phyloP scores from a whole-genome alignment of 1,139 yeast genomes.

The Geotrichum cucujoidarum region DNA sequence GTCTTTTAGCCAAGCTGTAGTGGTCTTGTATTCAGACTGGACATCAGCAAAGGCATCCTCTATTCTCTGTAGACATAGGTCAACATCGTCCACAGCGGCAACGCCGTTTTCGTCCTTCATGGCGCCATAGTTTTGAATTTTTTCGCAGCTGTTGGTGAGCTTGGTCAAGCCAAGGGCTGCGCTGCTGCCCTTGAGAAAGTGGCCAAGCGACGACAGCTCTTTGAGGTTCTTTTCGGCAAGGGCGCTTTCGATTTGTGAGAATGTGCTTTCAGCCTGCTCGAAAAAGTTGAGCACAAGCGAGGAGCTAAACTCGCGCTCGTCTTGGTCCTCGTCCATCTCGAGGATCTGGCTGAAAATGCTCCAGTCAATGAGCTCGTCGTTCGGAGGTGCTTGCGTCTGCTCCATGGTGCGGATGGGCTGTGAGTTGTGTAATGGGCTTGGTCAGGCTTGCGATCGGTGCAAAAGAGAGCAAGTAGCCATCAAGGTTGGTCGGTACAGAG shows the following conservation, averaged over 20 bases:
- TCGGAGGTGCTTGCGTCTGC: background rate
- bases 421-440: no score
- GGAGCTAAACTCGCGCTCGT: slow-evolving; percentile 71
- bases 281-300: slow-evolving; percentile 75
- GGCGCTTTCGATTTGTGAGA: slow-evolving; percentile 61
- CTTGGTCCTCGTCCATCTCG: slow-evolving; percentile 92
- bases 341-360: slow-evolving; percentile 79
- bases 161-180: slow-evolving; percentile 85
- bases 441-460: no score
- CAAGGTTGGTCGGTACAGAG: no score
- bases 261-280: slow-evolving; percentile 82
- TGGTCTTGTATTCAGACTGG: slow-evolving; percentile 36
- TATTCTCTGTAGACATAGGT: slow-evolving; percentile 31
- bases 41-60: slow-evolving; percentile 23
- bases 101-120: slow-evolving; percentile 41
- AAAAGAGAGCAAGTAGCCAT: no score
- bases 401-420: no score
- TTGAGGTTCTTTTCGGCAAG: slow-evolving; percentile 48
- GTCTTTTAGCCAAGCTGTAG: slow-evolving; percentile 28
- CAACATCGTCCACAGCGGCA: slow-evolving; percentile 30
- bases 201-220: slow-evolving; percentile 73
- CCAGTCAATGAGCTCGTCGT: slow-evolving; percentile 73
- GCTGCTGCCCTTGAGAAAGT: slow-evolving; percentile 90
- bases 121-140: slow-evolving; percentile 85
- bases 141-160: slow-evolving; percentile 82